Evolutionary conservation across 192 early-diverging fungal genomes (phyloP), one percentile per base, ranked within the genome.

Genomic region (Coemansia sp.): DNA sequence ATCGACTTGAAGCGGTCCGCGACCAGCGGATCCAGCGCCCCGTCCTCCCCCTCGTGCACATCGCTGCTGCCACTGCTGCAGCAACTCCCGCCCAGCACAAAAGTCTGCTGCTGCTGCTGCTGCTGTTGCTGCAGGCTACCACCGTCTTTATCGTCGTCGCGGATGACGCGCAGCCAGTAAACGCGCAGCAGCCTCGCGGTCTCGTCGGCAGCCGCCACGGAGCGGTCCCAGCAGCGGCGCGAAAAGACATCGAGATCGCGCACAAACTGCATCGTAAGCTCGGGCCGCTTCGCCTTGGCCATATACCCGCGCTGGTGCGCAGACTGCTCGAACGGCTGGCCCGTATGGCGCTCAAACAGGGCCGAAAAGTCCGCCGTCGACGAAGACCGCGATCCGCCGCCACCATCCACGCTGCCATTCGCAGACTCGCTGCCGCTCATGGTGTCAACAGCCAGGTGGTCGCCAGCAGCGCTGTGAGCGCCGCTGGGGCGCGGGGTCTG

Each of bases 1-100:
- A 76, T 53, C 40, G 69, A 58, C 46, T 68, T 76, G 65, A 76
- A 76, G 1, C 72, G 53, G 34, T 76, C 72, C 8, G 61, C 66
- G 0, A 68, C 26, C 51, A 22, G 33, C 7, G 63, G 32, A 29
- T 74, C 70, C 26, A 53, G 52, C 5, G 21, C 10, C 31, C n/a
- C 38, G 8, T 40, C 38, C 19, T 15, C 38, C 19, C 11, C 15
- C 3, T n/a, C n/a, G n/a, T n/a, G n/a, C n/a, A n/a, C n/a, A n/a
- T n/a, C n/a, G n/a, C n/a, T n/a, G n/a, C n/a, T n/a, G n/a, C n/a
- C n/a, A n/a, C n/a, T n/a, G n/a, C n/a, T n/a, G n/a, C n/a, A n/a
- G n/a, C n/a, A n/a, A n/a, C n/a, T n/a, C n/a, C n/a, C n/a, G n/a
- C n/a, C n/a, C n/a, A n/a, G n/a, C n/a, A n/a, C n/a, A n/a, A n/a